phyloP scores from a whole-genome alignment of 768 basidiomycete species.

The Hygrophorus pudorinus region DNA sequence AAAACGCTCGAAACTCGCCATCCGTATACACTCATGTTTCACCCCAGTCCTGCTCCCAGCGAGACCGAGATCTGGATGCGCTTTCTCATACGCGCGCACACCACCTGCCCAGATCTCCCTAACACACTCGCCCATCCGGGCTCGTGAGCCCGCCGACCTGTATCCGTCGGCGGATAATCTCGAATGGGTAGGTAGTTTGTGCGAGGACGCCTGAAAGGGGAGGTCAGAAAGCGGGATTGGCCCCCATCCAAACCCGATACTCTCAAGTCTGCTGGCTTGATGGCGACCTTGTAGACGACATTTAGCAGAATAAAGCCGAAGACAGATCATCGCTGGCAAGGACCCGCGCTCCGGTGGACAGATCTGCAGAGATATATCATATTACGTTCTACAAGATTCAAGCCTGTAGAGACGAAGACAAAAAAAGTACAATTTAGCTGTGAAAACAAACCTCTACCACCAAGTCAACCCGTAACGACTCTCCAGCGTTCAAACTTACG shows the following conservation, averaged over 20 bases:
- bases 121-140: conserved; percentile 78
- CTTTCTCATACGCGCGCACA: conserved; percentile 16
- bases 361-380: background rate
- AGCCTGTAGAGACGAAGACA: background rate
- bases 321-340: no score
- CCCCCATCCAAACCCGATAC: background rate
- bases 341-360: no score
- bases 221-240: conserved; percentile 55
- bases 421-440: background rate
- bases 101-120: conserved; percentile 47
- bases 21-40: conserved; percentile 16
- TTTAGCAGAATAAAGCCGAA: no score
- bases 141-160: conserved; percentile 83
- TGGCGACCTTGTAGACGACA: no score
- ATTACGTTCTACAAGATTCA: background rate
- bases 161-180: conserved; percentile 86
- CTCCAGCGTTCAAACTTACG: background rate
- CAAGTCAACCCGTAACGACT: no score
- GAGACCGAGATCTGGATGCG: no score
- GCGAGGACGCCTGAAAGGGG: conserved; percentile 71
- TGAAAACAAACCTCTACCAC: no score
- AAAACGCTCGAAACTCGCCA: conserved; percentile 59
- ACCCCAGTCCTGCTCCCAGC: no score
- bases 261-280: background rate
- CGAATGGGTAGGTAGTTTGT: conserved; percentile 91